These are phyloP conservation scores for Leccinum angustisporum DNA, from an alignment of 1,284 basidiomycete species.

Conservation along the genomic window DNA sequence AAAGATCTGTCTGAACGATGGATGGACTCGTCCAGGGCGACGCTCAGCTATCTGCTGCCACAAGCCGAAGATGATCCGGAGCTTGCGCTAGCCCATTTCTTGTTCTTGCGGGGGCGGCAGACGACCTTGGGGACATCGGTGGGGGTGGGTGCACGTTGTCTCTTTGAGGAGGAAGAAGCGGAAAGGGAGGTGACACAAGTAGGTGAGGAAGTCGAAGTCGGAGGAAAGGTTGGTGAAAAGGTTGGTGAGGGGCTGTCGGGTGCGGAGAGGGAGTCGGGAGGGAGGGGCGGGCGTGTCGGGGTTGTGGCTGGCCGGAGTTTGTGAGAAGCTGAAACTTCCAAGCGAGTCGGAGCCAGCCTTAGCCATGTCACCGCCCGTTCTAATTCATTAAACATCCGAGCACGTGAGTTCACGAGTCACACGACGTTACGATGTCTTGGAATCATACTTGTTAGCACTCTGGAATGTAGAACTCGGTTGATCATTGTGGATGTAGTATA, in stretches of 20 bases:
- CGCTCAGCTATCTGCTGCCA: slow-evolving; percentile 26
- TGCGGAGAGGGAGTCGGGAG: slow-evolving; percentile 20
- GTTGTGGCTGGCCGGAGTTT: neutral
- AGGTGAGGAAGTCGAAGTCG: slow-evolving; percentile 16
- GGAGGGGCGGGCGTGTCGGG: slow-evolving; percentile 14
- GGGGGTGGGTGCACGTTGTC: slow-evolving; percentile 21
- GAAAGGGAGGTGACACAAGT: slow-evolving; percentile 28
- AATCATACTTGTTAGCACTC: no score
- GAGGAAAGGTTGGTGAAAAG: slow-evolving; percentile 24
- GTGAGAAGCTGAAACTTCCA: slow-evolving; percentile 22
- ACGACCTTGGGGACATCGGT: slow-evolving; percentile 1
- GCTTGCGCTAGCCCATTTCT: slow-evolving; percentile 26
- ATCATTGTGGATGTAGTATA: no score
- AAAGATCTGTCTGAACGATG: slow-evolving; percentile 36
- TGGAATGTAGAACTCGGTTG: no score
- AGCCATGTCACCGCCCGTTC: neutral
- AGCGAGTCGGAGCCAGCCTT: slow-evolving; percentile 19
- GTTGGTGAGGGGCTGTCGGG: slow-evolving; percentile 20
- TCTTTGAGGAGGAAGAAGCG: slow-evolving; percentile 30
- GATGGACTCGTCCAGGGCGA: slow-evolving; percentile 31
- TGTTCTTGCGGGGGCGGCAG: slow-evolving; percentile 23
- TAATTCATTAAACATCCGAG: neutral
- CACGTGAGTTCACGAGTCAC: slow-evolving; percentile 10
- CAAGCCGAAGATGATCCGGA: slow-evolving; percentile 27
- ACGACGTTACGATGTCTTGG: neutral